Evolutionary conservation across 2,329 filamentous ascomycete species (phyloP), one percentile per base, ranked within the genome.

Genomic region (Tothia fuscella): DNA sequence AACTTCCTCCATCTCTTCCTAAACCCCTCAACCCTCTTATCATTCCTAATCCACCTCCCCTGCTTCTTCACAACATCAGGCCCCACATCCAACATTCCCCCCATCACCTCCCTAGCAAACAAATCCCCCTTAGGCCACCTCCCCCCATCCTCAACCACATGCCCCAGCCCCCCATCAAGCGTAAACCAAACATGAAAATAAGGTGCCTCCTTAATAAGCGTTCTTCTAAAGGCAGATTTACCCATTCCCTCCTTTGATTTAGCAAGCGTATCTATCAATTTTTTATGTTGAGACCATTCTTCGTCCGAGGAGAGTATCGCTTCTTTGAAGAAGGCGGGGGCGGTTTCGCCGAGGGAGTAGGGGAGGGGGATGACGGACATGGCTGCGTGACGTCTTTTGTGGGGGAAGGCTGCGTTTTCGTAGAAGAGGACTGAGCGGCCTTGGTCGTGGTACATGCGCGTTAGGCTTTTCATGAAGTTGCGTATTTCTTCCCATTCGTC

Each of bases 391-490:
- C 75, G 71, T 50, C 82, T 83, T 14, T 83, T 72, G 3, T 82
- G 74, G 1, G 87, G 87, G 12, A 77, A 69, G 0, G 87, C 88
- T 2, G 91, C 91, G 57, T 98, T 96, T 57, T 98, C 91, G 67
- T 98, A 98, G 64, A 98, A 98, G 48, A 98, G 68, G 7, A 96
- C 88, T 52, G 91, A 85, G 39, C 84, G 82, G 9, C 88, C 87
- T 59, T 93, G 86, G 32, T 88, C 82, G 63, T 93, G 86, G 62
- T 96, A 98, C 76, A 95, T 82, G 33, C 89, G 78, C 4, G 82
- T 95, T 16, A 98, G 71, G 45, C 78, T 82, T 66, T 98, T 98
- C 89, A 96, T 96, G 57, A 98, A 98, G 60, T 98, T 98, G 51
- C 54, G 30, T 5, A 98, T 80, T 62, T 98, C 91, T 57, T 98